These are phyloP conservation scores for Geotrichum siamense DNA, from an alignment of 1,139 yeast species.

Conservation along the genomic window DNA sequence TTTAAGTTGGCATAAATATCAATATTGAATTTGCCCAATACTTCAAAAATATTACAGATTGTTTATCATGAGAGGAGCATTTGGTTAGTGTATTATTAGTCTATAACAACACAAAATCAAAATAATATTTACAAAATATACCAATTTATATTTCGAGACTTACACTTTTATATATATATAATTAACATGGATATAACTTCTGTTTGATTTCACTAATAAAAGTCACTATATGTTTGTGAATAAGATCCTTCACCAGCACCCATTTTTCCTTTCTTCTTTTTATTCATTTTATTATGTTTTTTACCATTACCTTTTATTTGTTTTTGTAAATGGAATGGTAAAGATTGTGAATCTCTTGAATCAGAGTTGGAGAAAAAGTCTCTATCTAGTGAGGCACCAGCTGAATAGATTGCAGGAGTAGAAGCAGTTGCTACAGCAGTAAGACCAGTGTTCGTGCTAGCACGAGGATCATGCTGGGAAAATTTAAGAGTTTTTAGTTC, in stretches of 20 bases:
- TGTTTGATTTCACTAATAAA: too few relatives aligned
- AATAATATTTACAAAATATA: too few relatives aligned
- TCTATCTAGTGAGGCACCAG: conserved; percentile 68
- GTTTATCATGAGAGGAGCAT: too few relatives aligned
- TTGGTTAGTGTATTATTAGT: too few relatives aligned
- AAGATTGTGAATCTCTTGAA: conserved; percentile 54
- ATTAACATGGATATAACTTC: too few relatives aligned
- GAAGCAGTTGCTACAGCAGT: conserved; percentile 34
- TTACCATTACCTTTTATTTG: conserved; percentile 39
- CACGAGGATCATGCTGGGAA: conserved; percentile 60
- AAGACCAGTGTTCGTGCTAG: conserved; percentile 15
- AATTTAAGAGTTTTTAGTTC: conserved; percentile 71
- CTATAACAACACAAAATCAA: too few relatives aligned
- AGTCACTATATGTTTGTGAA: conserved; percentile 16
- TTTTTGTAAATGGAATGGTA: conserved; percentile 62
- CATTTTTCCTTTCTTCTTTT: conserved; percentile 44
- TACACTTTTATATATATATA: too few relatives aligned
- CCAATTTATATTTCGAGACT: too few relatives aligned
- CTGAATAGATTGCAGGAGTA: conserved; percentile 42
- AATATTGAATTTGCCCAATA: too few relatives aligned
- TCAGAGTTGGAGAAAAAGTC: conserved; percentile 70
- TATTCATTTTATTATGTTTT: conserved; percentile 76
- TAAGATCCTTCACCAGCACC: conserved; percentile 12
- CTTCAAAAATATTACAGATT: too few relatives aligned
- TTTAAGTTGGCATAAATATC: too few relatives aligned